Base-by-base conservation (phyloP, 371 early-diverging fungal species). In the Batkoa obscura region DNA sequence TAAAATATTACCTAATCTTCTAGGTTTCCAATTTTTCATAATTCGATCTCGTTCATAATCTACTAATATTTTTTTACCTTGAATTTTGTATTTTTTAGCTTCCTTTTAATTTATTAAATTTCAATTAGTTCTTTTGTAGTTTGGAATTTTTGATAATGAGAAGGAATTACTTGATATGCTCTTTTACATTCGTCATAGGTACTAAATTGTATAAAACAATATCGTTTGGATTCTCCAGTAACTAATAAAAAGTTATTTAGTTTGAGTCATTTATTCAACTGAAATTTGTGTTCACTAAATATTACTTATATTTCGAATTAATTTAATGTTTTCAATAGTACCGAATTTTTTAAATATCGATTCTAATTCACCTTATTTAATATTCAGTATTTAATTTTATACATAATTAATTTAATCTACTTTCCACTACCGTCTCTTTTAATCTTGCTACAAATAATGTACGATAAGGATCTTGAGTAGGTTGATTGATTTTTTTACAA, bases 21-120 rank as follows among this genome's bases (percentile, higher is more conserved):
- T 65, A 30, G 80, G 80, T 33, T 72, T 56, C 80, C 80, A 80
- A 1, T 69, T 69, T 48, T 68, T 50, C 78, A 78, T 75, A 0
- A 61, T 30, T 6, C 78, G 62, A 35, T 66, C 61, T 17, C 75
- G 59, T 63, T 80, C 80, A 65, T 73, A 78, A 52, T 80, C 80
- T 1, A 76, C 71, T 12, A 80, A 51, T 9, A 80, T 62, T n/a
- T 57, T 55, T 31, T 64, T 70, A 1, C 63, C 65, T 57, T 78
- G 68, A 12, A 80, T 35, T 2, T 51, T 58, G 15, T 62, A 50
- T 34, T 61, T 58, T 48, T 76, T 59, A 2, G 68, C 66, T 34
- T 65, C 34, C 38, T 58, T 34, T 9, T 17, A 50, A 13, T 4
- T 43, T 41, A 39, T 3, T 5, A 31, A 23, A 23, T 23, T 23